phyloP scores from a whole-genome alignment of 306 rosid genomes.

The Lagenaria siceraria region DNA sequence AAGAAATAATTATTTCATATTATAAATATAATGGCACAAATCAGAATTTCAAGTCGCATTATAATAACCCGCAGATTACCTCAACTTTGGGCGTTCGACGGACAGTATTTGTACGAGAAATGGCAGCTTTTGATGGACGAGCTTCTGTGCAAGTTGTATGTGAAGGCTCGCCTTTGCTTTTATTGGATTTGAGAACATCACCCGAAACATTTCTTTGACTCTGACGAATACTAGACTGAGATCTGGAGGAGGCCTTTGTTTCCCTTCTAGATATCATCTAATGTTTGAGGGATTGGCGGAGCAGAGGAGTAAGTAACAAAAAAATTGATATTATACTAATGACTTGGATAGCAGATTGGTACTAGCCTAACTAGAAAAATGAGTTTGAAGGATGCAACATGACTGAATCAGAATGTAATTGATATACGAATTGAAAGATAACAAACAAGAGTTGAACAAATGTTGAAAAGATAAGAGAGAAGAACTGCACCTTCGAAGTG shows the following conservation, averaged over 20 bases:
- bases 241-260: constrained; percentile 17
- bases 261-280: constrained; percentile 25
- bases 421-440: neutral
- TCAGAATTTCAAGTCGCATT: neutral
- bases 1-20: neutral
- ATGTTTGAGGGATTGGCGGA: neutral
- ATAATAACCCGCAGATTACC: constrained; percentile 20
- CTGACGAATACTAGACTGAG: constrained; percentile 11
- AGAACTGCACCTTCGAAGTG: constrained; percentile 34
- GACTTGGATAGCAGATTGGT: neutral
- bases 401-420: neutral
- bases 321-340: neutral
- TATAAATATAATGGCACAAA: neutral
- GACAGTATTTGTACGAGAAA: constrained; percentile 9
- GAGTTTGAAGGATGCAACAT: neutral
- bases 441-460: neutral
- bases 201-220: constrained; percentile 19
- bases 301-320: neutral
- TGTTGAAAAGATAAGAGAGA: neutral
- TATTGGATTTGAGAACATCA: constrained; percentile 12
- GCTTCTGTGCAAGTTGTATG: constrained; percentile 17
- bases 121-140: constrained; percentile 17
- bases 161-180: constrained; percentile 26
- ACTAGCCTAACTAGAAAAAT: neutral
- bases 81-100: constrained; percentile 27